Base-by-base conservation (phyloP, 176 grass and related monocot species). In the Poa annua region DNA sequence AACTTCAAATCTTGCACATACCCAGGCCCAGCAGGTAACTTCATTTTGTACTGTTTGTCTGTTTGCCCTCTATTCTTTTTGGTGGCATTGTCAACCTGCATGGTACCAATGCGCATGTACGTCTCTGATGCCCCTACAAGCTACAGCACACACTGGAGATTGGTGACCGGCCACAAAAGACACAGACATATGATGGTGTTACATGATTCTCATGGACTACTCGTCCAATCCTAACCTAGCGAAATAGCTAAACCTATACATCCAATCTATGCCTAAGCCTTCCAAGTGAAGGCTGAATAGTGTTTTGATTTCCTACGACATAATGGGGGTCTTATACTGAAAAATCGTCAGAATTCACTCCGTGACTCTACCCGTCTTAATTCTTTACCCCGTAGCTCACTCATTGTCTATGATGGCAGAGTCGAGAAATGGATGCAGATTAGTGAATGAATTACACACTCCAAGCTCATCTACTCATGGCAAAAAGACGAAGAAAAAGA, bases 281-380 rank as follows among this genome's bases (percentile, higher is more conserved):
- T 89, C 83, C 20, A 89, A 89, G 78, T 62, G 22, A 89, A 89
- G 88, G 72, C 63, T 85, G 88, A 86, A 85, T 83, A 78, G 71
- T 85, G 78, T 72, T 53, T 49, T 77, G 5, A 50, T 16, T 50
- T 50, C 48, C 62, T 67, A 60, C 68, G 21, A 85, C 7, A 70
- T 32, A 85, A 63, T 53, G 29, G 64, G 68, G 41, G 5, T 21
- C 68, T 47, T 70, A 12, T 39, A 42, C 66, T 22, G 36, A n/a
- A 21, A 36, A 68, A 21, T 68, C 38, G 35, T 68, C 66, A 68
- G 35, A 68, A 68, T 35, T 11, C 35, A 34, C n/a, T 17, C 10
- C 2, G 13, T 63, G 25, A 15, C 12, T 32, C 14, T 67, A 39
- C 34, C 16, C 20, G 35, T 67, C 59, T 8, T 32, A 19, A 35